A percentile compares a stretch with the other conserved stretches of the same genome.
Evolutionary conservation across 371 early-diverging fungal genomes (phyloP).

Genomic region (Globomyces sp.): DNA sequence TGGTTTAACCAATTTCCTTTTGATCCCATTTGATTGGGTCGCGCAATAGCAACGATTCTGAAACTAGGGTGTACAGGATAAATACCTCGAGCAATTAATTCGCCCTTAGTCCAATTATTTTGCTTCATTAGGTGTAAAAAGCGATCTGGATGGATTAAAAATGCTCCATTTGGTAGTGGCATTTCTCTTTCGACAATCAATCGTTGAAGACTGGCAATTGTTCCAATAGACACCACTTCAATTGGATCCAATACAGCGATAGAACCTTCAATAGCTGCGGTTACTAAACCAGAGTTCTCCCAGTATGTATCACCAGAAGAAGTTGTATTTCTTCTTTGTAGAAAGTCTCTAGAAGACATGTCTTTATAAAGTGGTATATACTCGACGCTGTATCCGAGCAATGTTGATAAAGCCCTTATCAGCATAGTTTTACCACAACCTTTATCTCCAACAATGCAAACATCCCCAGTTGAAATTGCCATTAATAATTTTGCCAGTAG

Average conservation of each 20-base stretch:
- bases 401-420: slow-evolving; percentile 64
- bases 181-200: slow-evolving; percentile 71
- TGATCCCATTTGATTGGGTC: slow-evolving; percentile 28
- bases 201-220: slow-evolving; percentile 68
- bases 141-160: slow-evolving; percentile 58
- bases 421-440: slow-evolving; percentile 78
- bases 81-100: slow-evolving; percentile 40
- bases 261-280: slow-evolving; percentile 71
- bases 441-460: slow-evolving; percentile 74
- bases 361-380: slow-evolving; percentile 77
- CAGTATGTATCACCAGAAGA: slow-evolving; percentile 68
- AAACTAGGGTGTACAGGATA: slow-evolving; percentile 73
- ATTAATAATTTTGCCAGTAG: slow-evolving; percentile 66
- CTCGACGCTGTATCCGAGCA: slow-evolving; percentile 69
- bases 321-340: slow-evolving; percentile 77
- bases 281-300: slow-evolving; percentile 66
- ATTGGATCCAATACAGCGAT: slow-evolving; percentile 76
- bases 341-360: slow-evolving; percentile 77
- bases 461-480: slow-evolving; percentile 67
- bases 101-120: slow-evolving; percentile 47
- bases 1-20: slow-evolving; percentile 63
- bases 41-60: slow-evolving; percentile 73
- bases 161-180: slow-evolving; percentile 71
- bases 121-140: slow-evolving; percentile 56
- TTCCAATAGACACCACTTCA: slow-evolving; percentile 72